phyloP scores from a whole-genome alignment of 495 filamentous ascomycete genomes.

The Collariella sp. region DNA sequence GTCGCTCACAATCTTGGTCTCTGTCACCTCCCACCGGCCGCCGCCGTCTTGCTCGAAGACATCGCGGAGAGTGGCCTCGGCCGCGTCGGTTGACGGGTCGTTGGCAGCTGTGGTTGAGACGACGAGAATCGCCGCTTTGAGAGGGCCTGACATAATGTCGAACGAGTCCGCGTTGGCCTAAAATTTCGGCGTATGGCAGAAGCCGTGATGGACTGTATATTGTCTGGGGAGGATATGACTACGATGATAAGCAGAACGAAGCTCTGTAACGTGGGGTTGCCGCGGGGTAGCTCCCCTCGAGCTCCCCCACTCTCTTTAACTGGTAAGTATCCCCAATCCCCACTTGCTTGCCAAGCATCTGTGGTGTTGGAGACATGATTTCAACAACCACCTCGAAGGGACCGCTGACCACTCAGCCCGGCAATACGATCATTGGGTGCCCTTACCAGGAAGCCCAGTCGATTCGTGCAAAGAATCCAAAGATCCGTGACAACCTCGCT shows the following conservation, averaged over 20 bases:
- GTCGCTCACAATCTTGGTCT: conserved; percentile 75
- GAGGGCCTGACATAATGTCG: conserved; percentile 20
- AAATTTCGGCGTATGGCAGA: too few species aligned
- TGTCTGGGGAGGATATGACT: too few species aligned
- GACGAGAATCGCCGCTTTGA: conserved; percentile 70
- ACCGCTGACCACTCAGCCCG: too few species aligned
- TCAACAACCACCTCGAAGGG: too few species aligned
- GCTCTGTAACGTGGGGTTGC: too few species aligned
- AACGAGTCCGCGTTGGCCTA: not conserved
- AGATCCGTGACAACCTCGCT: not conserved
- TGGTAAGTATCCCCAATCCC: too few species aligned
- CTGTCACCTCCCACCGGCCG: conserved; percentile 57
- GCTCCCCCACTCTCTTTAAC: too few species aligned
- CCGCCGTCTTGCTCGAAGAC: conserved; percentile 57
- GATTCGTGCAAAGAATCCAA: not conserved
- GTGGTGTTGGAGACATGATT: too few species aligned
- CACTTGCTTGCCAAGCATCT: too few species aligned
- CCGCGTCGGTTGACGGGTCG: conserved; percentile 72
- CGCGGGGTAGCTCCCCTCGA: too few species aligned
- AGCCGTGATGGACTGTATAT: too few species aligned
- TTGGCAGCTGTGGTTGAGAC: conserved; percentile 87
- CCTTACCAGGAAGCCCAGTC: not conserved
- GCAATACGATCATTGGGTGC: not conserved
- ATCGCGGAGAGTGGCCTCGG: conserved; percentile 52
- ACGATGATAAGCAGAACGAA: too few species aligned